Base-by-base conservation (phyloP, 2,329 filamentous ascomycete species). In the Fusarium marasasianum region DNA sequence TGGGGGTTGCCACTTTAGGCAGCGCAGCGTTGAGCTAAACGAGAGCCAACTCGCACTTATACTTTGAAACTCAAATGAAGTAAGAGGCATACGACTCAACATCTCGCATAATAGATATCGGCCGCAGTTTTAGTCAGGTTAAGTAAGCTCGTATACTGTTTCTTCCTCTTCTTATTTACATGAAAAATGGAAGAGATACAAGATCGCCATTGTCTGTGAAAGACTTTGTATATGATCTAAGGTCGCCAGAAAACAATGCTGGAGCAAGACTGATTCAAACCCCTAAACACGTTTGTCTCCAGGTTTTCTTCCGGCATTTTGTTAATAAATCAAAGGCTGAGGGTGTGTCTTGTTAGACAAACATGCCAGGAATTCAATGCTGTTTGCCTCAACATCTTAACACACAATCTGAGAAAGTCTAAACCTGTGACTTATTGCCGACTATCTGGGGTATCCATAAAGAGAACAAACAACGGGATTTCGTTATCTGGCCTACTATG, bases 1-100 rank as follows among this genome's bases (percentile, higher is more conserved):
- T 59, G 58, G 71, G 63, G 64, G 35, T 43, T 56, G 18, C 35
- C 26, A 33, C 24, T 55, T 66, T 71, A 67, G 67, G 68, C 60
- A 66, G 54, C 53, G 40, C 24, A 31, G n/a, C 31, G 20, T 45
- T 51, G 38, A 53, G 62, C 55, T 62, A 69, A 44, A 40, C 24
- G 43, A 68, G 63, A 50, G 43, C 14, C n/a, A 50, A 20, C 41
- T 38, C 33, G 24, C 35, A 41, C 33, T 51, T 37, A 51, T n/a
- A 41, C 24, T 11, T 10, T 2, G 7, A 40, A 55, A 55, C 44
- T 38, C 26, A n/a, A 38, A 31, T n/a, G n/a, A n/a, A 50, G 29
- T n/a, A 24, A 40, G 18, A 44, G n/a, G 33, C 35, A 24, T 17
- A 22, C n/a, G 26, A 29, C 38, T 43, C 43, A 37, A 22, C 29